Conservation (phyloP, 495 filamentous ascomycete species). For the Neurospora sp. region DNA sequence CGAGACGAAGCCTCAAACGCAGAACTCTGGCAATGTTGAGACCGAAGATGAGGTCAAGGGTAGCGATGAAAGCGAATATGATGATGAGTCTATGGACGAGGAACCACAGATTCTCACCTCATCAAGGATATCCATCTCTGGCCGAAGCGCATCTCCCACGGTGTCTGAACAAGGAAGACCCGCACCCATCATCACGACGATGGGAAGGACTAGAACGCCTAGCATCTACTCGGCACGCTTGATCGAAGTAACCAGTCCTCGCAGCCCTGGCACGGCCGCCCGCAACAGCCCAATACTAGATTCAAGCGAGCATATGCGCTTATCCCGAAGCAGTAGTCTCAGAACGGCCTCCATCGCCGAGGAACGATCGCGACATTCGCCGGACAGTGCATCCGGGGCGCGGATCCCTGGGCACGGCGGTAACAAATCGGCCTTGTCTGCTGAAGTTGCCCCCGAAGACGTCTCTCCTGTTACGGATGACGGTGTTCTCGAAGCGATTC, state of each 20-base stretch:
- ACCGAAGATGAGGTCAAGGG: conserved; percentile 15
- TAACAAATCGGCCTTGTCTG: conserved; percentile 12
- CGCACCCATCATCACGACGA: conserved; percentile 24
- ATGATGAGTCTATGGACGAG: conserved; percentile 36
- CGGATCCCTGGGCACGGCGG: conserved; percentile 7
- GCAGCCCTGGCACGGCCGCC: conserved; percentile 31
- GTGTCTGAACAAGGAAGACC: conserved; percentile 30
- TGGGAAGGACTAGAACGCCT: conserved; percentile 31
- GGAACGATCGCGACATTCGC: conserved; percentile 12
- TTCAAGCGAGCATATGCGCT: conserved; percentile 24
- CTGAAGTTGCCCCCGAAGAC: neutral
- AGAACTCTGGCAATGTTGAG: neutral
- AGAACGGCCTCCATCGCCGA: conserved; percentile 34
- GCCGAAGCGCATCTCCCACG: conserved; percentile 30
- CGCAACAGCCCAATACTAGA: conserved; percentile 30
- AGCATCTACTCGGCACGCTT: conserved; percentile 43
- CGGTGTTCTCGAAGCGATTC: neutral
- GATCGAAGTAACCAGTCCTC: conserved; percentile 42
- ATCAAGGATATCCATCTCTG: conserved; percentile 43
- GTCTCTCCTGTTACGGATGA: neutral
- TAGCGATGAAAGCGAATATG: conserved; percentile 33
- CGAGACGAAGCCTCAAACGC: neutral
- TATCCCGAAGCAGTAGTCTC: conserved; percentile 25
- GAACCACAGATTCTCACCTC: conserved; percentile 46
- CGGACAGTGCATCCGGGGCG: conserved; percentile 11